Evolutionary conservation across 768 basidiomycete species (phyloP), one percentile per base, ranked within the genome.

Genomic region (Lentinula aciculospora): DNA sequence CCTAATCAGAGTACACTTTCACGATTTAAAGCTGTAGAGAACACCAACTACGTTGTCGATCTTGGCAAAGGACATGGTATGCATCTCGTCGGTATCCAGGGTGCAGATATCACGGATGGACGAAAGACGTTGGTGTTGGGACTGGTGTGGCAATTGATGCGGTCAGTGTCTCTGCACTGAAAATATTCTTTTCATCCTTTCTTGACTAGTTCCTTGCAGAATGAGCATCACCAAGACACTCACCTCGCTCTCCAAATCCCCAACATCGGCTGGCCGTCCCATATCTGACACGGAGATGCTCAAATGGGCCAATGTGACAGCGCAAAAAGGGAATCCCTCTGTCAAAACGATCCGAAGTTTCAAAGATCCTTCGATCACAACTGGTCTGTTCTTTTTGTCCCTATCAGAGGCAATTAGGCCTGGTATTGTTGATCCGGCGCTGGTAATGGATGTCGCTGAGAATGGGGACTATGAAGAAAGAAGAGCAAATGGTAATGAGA

Each of bases 131-230:
- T 99, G 56, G 94, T 98, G 5, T 83, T 99, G 28, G 97, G 96
- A 29, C 81, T 98, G 34, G 94, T 98, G 0, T 99, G 97, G 97
- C 97, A 98, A 67, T 77, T 97, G 54, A 98, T 98, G 95, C 77
- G 92, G 89, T 90, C 48, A 34, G 82, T 72, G 19, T 46, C 15
- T 21, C 3, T 44, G 42, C 31, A 44, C 34, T 32, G 54, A 48
- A 44, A 2, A 54, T 25, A 27, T 29, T 7, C 4, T 10, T 13
- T 34, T 9, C 34, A 19, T n/a, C 40, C 44, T n/a, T 50, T 32
- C 19, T 1, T 44, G 44, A 28, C 27, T 12, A 37, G 28, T 25
- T 23, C 58, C 25, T 28, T 19, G 29, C 53, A 91, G 89, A 61
- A 72, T 95, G 77, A 95, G 86, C 69, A 97, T 99, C 65, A 85